Evolutionary conservation across 805 yeast genomes (phyloP).

Genomic region (Tetrapisispora namnaoensis): DNA sequence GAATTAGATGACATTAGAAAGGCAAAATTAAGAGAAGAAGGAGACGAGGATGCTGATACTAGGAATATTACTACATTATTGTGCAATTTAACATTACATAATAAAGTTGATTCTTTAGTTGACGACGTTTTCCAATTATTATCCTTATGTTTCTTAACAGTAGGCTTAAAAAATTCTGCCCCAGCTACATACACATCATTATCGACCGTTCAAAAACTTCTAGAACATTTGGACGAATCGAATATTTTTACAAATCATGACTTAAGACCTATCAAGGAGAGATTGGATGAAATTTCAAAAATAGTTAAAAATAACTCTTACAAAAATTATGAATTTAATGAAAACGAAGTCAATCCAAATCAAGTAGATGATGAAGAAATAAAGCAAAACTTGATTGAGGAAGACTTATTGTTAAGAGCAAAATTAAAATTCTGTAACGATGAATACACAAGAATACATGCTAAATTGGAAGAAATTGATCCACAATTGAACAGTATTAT

Average conservation of each 20-base stretch:
- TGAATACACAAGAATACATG: slow-evolving; percentile 48
- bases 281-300: slow-evolving; percentile 58
- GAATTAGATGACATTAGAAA: slow-evolving; percentile 44
- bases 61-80: slow-evolving; percentile 20
- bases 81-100: slow-evolving; percentile 25
- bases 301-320: slow-evolving; percentile 42
- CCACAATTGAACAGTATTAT: slow-evolving; percentile 42
- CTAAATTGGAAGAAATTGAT: slow-evolving; percentile 44
- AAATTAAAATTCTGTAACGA: slow-evolving; percentile 57
- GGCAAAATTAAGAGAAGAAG: slow-evolving; percentile 22
- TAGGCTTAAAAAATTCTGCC: slow-evolving; percentile 81
- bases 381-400: slow-evolving; percentile 42
- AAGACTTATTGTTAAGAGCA: slow-evolving; percentile 48
- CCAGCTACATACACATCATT: slow-evolving; percentile 91
- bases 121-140: slow-evolving; percentile 88
- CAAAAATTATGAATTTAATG: slow-evolving; percentile 9
- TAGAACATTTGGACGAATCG: slow-evolving; percentile 74
- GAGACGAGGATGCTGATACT: slow-evolving; percentile 4
- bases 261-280: slow-evolving; percentile 60
- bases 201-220: slow-evolving; percentile 72
- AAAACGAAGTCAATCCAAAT: slow-evolving; percentile 10
- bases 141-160: slow-evolving; percentile 80
- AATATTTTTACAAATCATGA: slow-evolving; percentile 80
- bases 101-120: slow-evolving; percentile 57
- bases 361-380: slow-evolving; percentile 17